phyloP scores from a whole-genome alignment of 495 filamentous ascomycete genomes.

The Penicillium fimorum region DNA sequence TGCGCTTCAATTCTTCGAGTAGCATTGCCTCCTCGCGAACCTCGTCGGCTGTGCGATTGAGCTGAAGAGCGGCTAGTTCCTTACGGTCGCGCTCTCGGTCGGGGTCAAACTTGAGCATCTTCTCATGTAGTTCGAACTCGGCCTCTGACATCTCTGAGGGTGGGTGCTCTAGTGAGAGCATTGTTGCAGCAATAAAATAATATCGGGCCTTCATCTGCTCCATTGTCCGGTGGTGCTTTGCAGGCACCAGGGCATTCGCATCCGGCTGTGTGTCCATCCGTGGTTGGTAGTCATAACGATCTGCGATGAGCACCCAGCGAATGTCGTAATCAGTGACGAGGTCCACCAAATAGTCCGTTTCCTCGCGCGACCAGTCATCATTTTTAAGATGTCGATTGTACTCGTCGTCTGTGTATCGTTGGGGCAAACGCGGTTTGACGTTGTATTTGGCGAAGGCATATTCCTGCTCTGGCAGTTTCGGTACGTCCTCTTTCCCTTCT shows the following conservation, averaged over 20 bases:
- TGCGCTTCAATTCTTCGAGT: slow-evolving; percentile 84
- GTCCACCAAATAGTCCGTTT: slow-evolving; percentile 86
- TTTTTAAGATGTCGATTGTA: slow-evolving; percentile 73
- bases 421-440: slow-evolving; percentile 66
- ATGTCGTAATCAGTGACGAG: slow-evolving; percentile 74
- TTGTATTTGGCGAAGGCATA: slow-evolving; percentile 77
- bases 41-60: slow-evolving; percentile 80
- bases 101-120: slow-evolving; percentile 81
- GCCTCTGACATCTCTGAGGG: slow-evolving; percentile 78
- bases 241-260: slow-evolving; percentile 39
- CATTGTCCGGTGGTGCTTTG: slow-evolving; percentile 58
- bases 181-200: slow-evolving; percentile 78
- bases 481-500: slow-evolving; percentile 35
- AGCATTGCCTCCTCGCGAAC: slow-evolving; percentile 87
- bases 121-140: slow-evolving; percentile 77
- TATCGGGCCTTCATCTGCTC: slow-evolving; percentile 92
- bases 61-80: slow-evolving; percentile 72
- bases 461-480: slow-evolving; percentile 32
- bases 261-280: slow-evolving; percentile 39
- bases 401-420: slow-evolving; percentile 75
- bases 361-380: slow-evolving; percentile 80
- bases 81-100: slow-evolving; percentile 74
- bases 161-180: slow-evolving; percentile 81
- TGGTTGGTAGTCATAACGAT: slow-evolving; percentile 81
- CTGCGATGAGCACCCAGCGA: slow-evolving; percentile 87